Evolutionary conservation across 2,329 filamentous ascomycete genomes (phyloP).

Genomic region (Taxawa tesnikishii): DNA sequence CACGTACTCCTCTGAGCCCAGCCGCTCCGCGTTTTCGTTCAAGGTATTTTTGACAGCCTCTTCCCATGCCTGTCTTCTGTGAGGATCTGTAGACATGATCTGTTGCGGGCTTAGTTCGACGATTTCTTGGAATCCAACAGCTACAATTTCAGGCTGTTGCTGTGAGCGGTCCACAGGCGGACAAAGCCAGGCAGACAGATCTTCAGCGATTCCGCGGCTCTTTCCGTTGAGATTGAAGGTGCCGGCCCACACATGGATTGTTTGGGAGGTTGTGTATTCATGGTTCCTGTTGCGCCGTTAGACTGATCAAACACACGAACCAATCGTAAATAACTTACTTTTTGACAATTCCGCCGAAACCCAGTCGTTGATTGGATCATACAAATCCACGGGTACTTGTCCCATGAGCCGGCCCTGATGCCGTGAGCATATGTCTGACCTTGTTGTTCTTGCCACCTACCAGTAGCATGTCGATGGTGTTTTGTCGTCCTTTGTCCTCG

Average conservation of each 20-base stretch:
- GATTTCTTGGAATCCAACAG: slow-evolving; percentile 92
- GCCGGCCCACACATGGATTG: slow-evolving; percentile 71
- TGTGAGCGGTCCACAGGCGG: slow-evolving; percentile 45
- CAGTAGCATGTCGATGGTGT: slow-evolving; percentile 90
- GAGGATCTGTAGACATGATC: slow-evolving; percentile 96
- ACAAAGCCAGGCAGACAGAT: slow-evolving; percentile 78
- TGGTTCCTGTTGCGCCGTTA: too few relatives aligned
- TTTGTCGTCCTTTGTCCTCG: slow-evolving; percentile 81
- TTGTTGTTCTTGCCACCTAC: too few relatives aligned
- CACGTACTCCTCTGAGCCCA: slow-evolving; percentile 69
- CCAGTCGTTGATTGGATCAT: slow-evolving; percentile 88
- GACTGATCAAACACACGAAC: too few relatives aligned
- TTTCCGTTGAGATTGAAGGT: slow-evolving; percentile 94
- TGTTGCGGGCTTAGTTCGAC: slow-evolving; percentile 96
- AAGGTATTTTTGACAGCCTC: slow-evolving; percentile 63
- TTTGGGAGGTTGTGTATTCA: slow-evolving; percentile 64
- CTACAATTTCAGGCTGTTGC: slow-evolving; percentile 69
- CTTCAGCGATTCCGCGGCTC: slow-evolving; percentile 62
- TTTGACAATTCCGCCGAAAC: slow-evolving; percentile 66
- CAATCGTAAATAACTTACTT: too few relatives aligned
- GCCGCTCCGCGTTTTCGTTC: slow-evolving; percentile 55
- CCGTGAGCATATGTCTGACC: too few relatives aligned
- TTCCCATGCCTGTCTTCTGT: slow-evolving; percentile 78
- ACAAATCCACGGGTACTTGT: slow-evolving; percentile 72
- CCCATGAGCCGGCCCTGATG: slow-evolving; percentile 76